These are phyloP conservation scores for Chrysoporthe puriensis DNA, from an alignment of 2,329 filamentous ascomycete species.

Conservation along the genomic window DNA sequence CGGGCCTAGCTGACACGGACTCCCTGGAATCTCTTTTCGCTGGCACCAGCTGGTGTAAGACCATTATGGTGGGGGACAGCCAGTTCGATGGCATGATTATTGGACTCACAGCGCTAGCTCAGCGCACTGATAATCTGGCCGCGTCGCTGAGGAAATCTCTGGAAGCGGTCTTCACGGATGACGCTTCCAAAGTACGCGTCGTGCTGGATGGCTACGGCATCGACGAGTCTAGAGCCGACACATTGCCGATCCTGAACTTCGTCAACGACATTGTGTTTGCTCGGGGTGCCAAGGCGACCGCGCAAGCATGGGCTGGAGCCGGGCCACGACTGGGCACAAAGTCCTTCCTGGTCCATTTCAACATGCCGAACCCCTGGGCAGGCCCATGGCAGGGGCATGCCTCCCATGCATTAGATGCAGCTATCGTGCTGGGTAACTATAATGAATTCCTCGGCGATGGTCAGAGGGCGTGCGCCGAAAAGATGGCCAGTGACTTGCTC, in stretches of 20 bases:
- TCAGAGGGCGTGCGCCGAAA: conserved; percentile 38
- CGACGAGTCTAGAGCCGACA: conserved; percentile 17
- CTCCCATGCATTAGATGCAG: conserved; percentile 49
- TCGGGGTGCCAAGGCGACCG: conserved; percentile 11
- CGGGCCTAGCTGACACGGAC: conserved; percentile 17
- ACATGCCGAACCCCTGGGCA: conserved; percentile 51
- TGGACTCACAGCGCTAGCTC: conserved; percentile 9
- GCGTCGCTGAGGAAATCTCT: conserved; percentile 15
- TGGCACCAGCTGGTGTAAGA: conserved; percentile 19
- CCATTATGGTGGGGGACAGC: conserved; percentile 23
- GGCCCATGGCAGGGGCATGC: conserved; percentile 46
- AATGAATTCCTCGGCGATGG: conserved; percentile 41
- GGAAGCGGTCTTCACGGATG: conserved; percentile 16
- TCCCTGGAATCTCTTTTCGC: conserved; percentile 18
- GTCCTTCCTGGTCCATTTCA: conserved; percentile 42
- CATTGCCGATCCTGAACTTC: conserved; percentile 17
- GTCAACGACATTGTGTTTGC: conserved; percentile 26
- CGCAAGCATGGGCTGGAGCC: conserved; percentile 17
- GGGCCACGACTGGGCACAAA: conserved; percentile 14
- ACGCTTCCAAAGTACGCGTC: conserved; percentile 4
- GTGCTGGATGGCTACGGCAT: conserved; percentile 18
- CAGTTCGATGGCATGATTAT: conserved; percentile 27
- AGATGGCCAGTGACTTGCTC: conserved; percentile 43
- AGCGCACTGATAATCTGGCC: conserved; percentile 22
- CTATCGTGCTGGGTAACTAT: conserved; percentile 51